Base-by-base conservation (phyloP, 1,284 basidiomycete genomes). In the Ganoderma boninense region DNA sequence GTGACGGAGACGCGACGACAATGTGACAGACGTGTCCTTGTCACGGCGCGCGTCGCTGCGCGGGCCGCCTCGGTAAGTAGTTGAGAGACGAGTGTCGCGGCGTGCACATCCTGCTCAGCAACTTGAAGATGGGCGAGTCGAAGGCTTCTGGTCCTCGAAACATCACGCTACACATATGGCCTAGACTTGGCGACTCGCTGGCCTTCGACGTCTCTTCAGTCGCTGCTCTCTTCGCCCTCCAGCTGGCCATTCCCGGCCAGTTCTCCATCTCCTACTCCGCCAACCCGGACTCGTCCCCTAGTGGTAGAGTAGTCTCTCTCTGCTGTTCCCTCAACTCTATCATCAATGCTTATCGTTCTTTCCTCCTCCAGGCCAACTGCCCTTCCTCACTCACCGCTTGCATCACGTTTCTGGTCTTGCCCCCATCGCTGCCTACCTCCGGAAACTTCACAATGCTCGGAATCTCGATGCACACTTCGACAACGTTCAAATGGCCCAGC, bases 241-340 rank as follows among this genome's bases (percentile, higher is more conserved):
- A 94, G 77, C 80, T 91, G 29, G 80, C 87, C 20, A 84, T 92
- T 57, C 91, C 92, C 1, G 90, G 88, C 14, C 82, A 86, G 73
- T 95, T 92, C 79, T 79, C 80, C 20, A 80, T 95, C 42, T 82
- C 84, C 52, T 87, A 90, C 79, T 91, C 87, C 74, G 85, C 86
- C 18, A 89, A 92, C 77, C 90, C 92, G 8, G 92, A 94, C 80
- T 72, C 86, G n/a, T 93, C 93, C 69, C 92, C 92, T n/a, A 89
- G 85, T 75, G 93, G 93, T 91, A 79, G 80, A 88, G 85, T 72
- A 71, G 79, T 81, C 73, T 74, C 63, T 29, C 29, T 52, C 7
- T 20, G 23, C 42, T 18, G 8, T 65, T 11, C 29, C 23, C 11
- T 49, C 29, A 23, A 68, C 52, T 54, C 60, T 35, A 32, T n/a